Percentiles rank a stretch among this genome's conserved stretches.
phyloP scores from a whole-genome alignment of 495 filamentous ascomycete species.

The Penicillium desertorum region DNA sequence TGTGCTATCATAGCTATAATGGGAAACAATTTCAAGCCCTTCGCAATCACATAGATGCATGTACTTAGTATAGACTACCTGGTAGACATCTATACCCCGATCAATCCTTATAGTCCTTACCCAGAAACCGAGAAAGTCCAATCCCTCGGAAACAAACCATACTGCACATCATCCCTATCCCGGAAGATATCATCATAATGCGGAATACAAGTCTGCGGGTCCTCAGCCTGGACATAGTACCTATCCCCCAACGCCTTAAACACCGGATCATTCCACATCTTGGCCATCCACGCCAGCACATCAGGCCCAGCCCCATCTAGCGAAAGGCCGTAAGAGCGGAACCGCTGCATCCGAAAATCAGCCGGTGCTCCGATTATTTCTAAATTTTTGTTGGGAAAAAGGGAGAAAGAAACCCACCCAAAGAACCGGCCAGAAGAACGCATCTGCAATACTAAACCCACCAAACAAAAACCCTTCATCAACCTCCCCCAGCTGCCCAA shows the following conservation, averaged over 20 bases:
- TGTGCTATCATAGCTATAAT: background rate
- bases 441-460: conserved; percentile 40
- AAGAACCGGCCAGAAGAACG: conserved; percentile 38
- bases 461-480: conserved; percentile 34
- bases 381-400: background rate
- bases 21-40: background rate
- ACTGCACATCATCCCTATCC: conserved; percentile 34
- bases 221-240: conserved; percentile 41
- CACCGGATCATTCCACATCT: conserved; percentile 48
- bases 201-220: conserved; percentile 37
- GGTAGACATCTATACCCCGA: too few relatives aligned
- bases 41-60: background rate
- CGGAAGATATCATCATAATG: conserved; percentile 46
- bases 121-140: conserved; percentile 36
- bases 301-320: conserved; percentile 37
- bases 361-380: background rate
- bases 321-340: conserved; percentile 47
- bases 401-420: conserved; percentile 32
- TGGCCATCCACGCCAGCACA: conserved; percentile 45
- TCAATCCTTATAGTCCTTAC: background rate
- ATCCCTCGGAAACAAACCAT: conserved; percentile 35
- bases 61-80: background rate
- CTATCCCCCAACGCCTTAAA: conserved; percentile 32
- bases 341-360: conserved; percentile 31
- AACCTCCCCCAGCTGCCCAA: conserved; percentile 22